phyloP scores from a whole-genome alignment of 345 rosid species.

The Firmiana major region DNA sequence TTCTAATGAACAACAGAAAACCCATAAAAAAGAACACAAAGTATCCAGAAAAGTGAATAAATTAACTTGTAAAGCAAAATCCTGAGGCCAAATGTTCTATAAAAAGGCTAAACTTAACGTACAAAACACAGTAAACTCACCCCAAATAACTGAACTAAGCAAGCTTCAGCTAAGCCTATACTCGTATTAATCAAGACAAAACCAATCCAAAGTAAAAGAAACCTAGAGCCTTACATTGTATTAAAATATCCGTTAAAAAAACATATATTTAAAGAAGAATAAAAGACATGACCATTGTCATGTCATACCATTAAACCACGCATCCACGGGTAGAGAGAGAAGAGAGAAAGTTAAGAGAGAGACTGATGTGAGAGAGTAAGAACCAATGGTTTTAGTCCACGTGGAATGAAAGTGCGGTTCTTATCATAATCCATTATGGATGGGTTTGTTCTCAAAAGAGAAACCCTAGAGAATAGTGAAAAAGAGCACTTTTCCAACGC shows the following conservation, averaged over 20 bases:
- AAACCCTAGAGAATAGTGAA: slow-evolving; percentile 54
- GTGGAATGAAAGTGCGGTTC: slow-evolving; percentile 55
- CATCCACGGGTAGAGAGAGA: slow-evolving; percentile 23
- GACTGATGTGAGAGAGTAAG: not conserved
- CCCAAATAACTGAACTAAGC: slow-evolving; percentile 31
- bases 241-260: slow-evolving; percentile 26
- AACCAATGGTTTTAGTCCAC: slow-evolving; percentile 28
- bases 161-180: slow-evolving; percentile 25
- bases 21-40: slow-evolving; percentile 22
- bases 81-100: slow-evolving; percentile 32
- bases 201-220: slow-evolving; percentile 15
- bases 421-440: slow-evolving; percentile 55
- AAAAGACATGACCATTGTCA: slow-evolving; percentile 48
- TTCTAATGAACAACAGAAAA: slow-evolving; percentile 10
- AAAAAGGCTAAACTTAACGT: slow-evolving; percentile 38
- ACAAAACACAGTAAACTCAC: slow-evolving; percentile 52
- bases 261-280: not conserved
- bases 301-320: slow-evolving; percentile 13
- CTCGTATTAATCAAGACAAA: slow-evolving; percentile 16
- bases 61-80: slow-evolving; percentile 35
- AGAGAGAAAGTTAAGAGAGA: slow-evolving; percentile 21
- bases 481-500: slow-evolving; percentile 27
- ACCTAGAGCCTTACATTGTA: not conserved
- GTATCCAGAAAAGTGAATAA: slow-evolving; percentile 33
- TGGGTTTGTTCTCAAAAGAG: slow-evolving; percentile 12